Base-by-base conservation (phyloP, 2,329 filamentous ascomycete genomes). In the Proliferodiscus dingleyae region DNA sequence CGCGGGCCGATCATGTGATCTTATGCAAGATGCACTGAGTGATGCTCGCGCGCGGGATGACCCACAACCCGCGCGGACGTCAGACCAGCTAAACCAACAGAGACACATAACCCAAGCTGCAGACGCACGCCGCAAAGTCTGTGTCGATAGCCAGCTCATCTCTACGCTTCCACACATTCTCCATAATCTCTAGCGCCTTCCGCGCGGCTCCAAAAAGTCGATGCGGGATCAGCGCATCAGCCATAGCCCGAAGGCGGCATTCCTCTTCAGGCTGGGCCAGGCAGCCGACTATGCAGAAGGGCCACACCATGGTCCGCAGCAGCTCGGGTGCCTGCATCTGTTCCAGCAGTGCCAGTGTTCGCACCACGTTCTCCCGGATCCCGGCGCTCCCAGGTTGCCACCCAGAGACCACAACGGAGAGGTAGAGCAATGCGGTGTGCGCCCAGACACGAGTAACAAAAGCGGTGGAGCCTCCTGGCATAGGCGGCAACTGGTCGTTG, bases 171-270 rank as follows among this genome's bases (percentile, higher is more conserved):
- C 55, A 59, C 22, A 54, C 50, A 41, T 49, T 51, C 22, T 57
- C 53, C 49, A 59, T 58, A 21, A 59, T 59, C 41, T 56, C 54
- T 32, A 56, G 48, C 43, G 51, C 51, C 23, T 53, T 54, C 8
- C 43, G 50, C 28, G 47, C 44, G 11, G 56, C 53, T 29, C 52
- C 51, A 22, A 69, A 73, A 57, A 71, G 37, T 11, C 46, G 47
- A 24, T 46, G 45, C 5, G 55, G 52, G 34, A 47, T 43, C 34
- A 58, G 43, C 9, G 32, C 45, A 26, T 52, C 43, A 4, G 52
- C 47, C 47, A 58, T 48, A 23, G 15, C 51, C 9, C 52, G 56
- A 2, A 57, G 47, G 30, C 42, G 40, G 29, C 29, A 21, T 52
- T 59, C 52, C 33, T 56, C 41, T 15, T 34, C 34, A 7, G 43